phyloP scores from a whole-genome alignment of 2,329 filamentous ascomycete genomes.

The Mycosphaerella arachidis region DNA sequence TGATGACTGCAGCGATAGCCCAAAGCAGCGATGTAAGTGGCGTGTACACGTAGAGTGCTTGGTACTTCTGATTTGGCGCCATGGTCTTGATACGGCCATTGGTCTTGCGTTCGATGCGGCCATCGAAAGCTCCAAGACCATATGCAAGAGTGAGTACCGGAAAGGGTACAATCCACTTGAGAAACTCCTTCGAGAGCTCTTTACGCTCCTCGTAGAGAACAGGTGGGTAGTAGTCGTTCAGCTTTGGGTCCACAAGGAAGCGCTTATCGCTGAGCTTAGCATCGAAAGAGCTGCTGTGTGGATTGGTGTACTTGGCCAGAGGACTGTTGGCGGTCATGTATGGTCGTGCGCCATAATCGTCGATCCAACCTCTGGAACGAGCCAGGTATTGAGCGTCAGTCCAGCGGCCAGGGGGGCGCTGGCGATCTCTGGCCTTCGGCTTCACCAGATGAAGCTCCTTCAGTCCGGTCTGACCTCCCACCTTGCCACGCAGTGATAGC shows the following conservation, averaged over 20 bases:
- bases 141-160: conserved; percentile 23
- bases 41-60: conserved; percentile 16
- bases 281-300: conserved; percentile 3
- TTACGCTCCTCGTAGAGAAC: conserved; percentile 14
- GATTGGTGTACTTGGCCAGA: conserved; percentile 6
- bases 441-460: conserved; percentile 14
- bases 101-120: conserved; percentile 15
- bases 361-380: conserved; percentile 9
- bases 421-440: conserved; percentile 1
- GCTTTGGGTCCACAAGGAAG: conserved; percentile 10
- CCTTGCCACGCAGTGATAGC: conserved; percentile 5
- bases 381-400: conserved; percentile 11
- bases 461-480: conserved; percentile 13
- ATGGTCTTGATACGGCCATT: conserved; percentile 20
- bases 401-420: not conserved
- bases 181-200: conserved; percentile 13
- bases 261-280: conserved; percentile 4
- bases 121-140: conserved; percentile 22
- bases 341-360: not conserved
- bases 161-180: conserved; percentile 11
- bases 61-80: conserved; percentile 19
- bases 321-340: conserved; percentile 1
- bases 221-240: not conserved
- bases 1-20: conserved; percentile 5
- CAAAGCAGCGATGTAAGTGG: conserved; percentile 17